Base-by-base conservation (phyloP, 768 basidiomycete genomes). In the Russula foetens region DNA sequence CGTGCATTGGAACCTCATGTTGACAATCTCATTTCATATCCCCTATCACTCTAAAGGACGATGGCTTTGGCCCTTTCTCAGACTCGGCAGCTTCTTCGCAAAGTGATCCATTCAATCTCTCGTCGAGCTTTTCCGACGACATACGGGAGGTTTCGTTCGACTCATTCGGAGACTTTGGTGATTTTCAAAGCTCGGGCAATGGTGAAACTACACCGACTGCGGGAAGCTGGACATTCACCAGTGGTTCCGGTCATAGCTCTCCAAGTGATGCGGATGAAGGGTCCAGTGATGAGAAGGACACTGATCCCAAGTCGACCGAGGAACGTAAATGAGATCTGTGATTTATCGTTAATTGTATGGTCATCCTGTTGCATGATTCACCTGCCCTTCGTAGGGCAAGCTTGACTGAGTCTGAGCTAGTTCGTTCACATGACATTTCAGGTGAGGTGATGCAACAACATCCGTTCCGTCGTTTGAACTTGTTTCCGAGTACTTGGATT, bases 31-130 rank as follows among this genome's bases (percentile, higher is more conserved):
- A 53, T 45, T 48, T 43, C 61, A 21, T 23, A 65, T 43, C 39
- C 51, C 11, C 33, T 31, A 65, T 23, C 7, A 21, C 56, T 9
- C 31, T 19, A 53, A 64, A 79, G 71, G 73, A 88, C 71, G 87
- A 86, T 57, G 79, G 74, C n/a, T 89, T 90, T 70, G 90, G 90
- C 2, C 88, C 90, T 7, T 92, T 92, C 73, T 84, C 89, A 1
- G 88, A 90, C 68, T 69, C 83, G 2, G 77, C 83, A 1, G 78
- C 79, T 1, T 67, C 76, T 0, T 72, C 73, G 43, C 73, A 76
- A 31, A 67, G 78, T 19, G 78, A 86, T 60, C 80, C 81, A 0
- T 88, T 90, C 71, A 81, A 69, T 6, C 76, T 77, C 56, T 60
- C 75, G 3, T 69, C 75, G 2, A 74, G 77, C 4, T 80, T 83